These are phyloP conservation scores for Kuraishia cidri DNA, from an alignment of 805 yeast species.

Conservation along the genomic window DNA sequence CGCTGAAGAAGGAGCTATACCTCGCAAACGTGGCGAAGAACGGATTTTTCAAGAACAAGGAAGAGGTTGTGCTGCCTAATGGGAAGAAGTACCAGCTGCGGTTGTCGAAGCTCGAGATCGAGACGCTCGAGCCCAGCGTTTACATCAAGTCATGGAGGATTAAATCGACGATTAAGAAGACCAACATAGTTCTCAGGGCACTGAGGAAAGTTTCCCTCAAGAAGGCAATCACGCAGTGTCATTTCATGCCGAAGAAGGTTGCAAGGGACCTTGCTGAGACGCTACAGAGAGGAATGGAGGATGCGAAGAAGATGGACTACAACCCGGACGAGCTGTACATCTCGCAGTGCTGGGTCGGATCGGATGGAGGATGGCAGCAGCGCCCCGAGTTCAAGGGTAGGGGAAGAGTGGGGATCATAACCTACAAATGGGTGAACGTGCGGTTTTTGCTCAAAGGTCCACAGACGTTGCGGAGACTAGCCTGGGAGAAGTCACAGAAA, in stretches of 20 bases:
- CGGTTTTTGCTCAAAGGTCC: constrained; percentile 67
- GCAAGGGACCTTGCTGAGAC: constrained; percentile 72
- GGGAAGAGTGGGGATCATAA: constrained; percentile 77
- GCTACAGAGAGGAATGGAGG: constrained; percentile 62
- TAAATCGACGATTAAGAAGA: constrained; percentile 84
- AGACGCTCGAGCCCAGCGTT: constrained; percentile 81
- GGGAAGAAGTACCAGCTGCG: constrained; percentile 46
- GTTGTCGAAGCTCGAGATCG: constrained; percentile 58
- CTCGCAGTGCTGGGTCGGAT: constrained; percentile 83
- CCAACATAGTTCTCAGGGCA: constrained; percentile 70
- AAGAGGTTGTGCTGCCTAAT: constrained; percentile 31
- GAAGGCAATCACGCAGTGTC: constrained; percentile 86
- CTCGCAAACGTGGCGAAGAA: constrained; percentile 47
- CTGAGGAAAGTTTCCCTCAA: constrained; percentile 62
- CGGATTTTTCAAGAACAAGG: constrained; percentile 63
- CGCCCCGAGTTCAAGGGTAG: constrained; percentile 81
- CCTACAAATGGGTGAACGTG: constrained; percentile 73
- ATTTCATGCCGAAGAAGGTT: constrained; percentile 74
- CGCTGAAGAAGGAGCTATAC: constrained; percentile 63
- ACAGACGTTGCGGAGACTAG: constrained; percentile 51
- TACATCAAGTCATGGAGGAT: constrained; percentile 73
- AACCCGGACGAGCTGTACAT: constrained; percentile 58
- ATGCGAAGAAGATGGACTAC: constrained; percentile 53
- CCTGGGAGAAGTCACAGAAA: constrained; percentile 47
- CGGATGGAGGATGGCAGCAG: constrained; percentile 69